Conservation (phyloP, 768 basidiomycete species). For the Xanthoconium stramineum region DNA sequence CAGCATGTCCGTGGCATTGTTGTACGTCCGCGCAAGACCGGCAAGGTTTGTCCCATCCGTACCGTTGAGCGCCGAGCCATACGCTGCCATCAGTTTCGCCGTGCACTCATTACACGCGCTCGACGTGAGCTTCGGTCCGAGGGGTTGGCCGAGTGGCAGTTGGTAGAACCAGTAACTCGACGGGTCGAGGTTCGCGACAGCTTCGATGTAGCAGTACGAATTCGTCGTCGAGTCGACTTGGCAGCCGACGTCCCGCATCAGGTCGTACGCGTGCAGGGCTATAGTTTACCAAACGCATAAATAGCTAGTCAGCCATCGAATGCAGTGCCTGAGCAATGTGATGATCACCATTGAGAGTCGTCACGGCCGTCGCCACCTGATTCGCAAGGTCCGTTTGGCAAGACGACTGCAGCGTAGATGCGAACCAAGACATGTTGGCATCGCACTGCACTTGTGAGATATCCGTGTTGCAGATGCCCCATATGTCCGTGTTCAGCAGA, state of each 20-base stretch:
- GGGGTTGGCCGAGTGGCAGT: slow-evolving; percentile 54
- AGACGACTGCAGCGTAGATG: slow-evolving; percentile 40
- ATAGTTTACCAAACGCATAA: not conserved
- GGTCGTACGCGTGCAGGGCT: slow-evolving; percentile 61
- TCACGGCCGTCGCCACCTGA: slow-evolving; percentile 48
- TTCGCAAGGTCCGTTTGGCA: slow-evolving; percentile 58
- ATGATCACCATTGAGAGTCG: slow-evolving; percentile 54
- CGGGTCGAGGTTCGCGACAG: slow-evolving; percentile 52
- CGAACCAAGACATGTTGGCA: slow-evolving; percentile 68
- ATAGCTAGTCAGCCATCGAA: not conserved
- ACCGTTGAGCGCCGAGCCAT: slow-evolving; percentile 43
- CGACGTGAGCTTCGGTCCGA: slow-evolving; percentile 44
- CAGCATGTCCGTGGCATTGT: slow-evolving; percentile 42
- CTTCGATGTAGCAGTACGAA: slow-evolving; percentile 72
- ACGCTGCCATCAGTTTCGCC: slow-evolving; percentile 54
- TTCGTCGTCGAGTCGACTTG: slow-evolving; percentile 52
- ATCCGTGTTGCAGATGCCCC: slow-evolving; percentile 77
- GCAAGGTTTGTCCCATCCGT: slow-evolving; percentile 30
- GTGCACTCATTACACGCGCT: slow-evolving; percentile 66
- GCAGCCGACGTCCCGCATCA: slow-evolving; percentile 65
- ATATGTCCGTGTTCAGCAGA: slow-evolving; percentile 62
- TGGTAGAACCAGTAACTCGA: slow-evolving; percentile 72
- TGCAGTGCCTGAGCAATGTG: not conserved
- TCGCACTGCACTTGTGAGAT: slow-evolving; percentile 47
- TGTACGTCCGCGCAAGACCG: slow-evolving; percentile 49